Conservation (phyloP, 163 green algal species). For the Scenedesmus sp. region DNA sequence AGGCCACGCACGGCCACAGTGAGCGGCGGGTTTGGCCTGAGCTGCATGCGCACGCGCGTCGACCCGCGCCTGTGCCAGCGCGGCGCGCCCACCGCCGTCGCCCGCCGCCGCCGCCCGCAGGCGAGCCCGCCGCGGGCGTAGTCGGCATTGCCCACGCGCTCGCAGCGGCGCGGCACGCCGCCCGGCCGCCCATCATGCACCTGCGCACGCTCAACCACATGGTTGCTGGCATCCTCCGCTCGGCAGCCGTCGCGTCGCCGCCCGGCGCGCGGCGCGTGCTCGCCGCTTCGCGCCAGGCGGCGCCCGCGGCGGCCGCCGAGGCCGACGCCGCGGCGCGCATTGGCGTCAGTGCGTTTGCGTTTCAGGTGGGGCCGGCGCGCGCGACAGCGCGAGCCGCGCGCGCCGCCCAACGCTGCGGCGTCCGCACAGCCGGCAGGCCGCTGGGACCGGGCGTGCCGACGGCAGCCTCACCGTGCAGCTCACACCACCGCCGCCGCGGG, state of each 20-base stretch:
- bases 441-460: too few species aligned
- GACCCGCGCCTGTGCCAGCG: too few species aligned
- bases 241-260: not conserved
- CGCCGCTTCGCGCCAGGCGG: slow-evolving; percentile 39
- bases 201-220: slow-evolving; percentile 63
- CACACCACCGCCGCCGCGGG: too few species aligned
- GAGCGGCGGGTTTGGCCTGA: too few species aligned
- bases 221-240: slow-evolving; percentile 60
- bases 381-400: too few species aligned
- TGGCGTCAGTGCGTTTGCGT: slow-evolving; percentile 84
- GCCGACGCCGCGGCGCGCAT: not conserved
- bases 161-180: slow-evolving; percentile 8
- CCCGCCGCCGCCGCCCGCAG: too few species aligned
- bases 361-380: slow-evolving; percentile 58
- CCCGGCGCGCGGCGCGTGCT: too few species aligned
- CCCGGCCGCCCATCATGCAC: slow-evolving; percentile 56
- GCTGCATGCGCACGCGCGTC: not conserved
- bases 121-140: slow-evolving; percentile 68
- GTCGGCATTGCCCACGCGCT: slow-evolving; percentile 54
- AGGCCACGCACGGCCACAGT: slow-evolving; percentile 78
- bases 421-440: too few species aligned
- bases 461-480: too few species aligned
- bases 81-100: too few species aligned
- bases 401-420: too few species aligned
- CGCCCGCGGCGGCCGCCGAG: too few species aligned